Base-by-base conservation (phyloP, 176 grass and related monocot species). In the Bolboschoenus planiculmis region DNA sequence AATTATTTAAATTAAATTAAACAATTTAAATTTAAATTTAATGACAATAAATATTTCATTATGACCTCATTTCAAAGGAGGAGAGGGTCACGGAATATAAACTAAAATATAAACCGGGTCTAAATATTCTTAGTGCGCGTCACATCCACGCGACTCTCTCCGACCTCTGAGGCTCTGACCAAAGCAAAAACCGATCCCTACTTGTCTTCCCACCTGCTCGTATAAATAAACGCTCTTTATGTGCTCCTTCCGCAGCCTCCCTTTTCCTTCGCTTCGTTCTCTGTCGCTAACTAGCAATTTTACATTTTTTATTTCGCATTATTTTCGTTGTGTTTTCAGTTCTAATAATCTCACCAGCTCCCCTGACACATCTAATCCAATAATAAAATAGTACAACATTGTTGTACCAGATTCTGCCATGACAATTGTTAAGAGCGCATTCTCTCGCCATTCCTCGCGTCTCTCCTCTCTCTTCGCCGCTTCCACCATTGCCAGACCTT, bases 401-500 rank as follows among this genome's bases (percentile, higher is more conserved):
- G 15, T 36, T 67, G 63, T 39, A 8, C 7, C 6, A 39, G 37
- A 23, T 34, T 24, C 0, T 44, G 67, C 67, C 37, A 44, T 76
- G 72, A 76, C 72, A 51, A 76, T 76, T 76, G 72, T 76, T 84
- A n/a, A 78, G 66, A 67, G 23, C 37, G 63, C 83, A 27, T 35
- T 10, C 42, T 80, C 78, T 36, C 37, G 35, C 53, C 60, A 44
- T 58, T 27, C 78, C 10, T 80, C 78, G 30, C n/a, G 81, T 30
- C 83, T 33, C 27, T 23, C 53, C 20, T 33, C 80, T 14, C 79
- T 91, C 10, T 84, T 87, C 82, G 84, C 85, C 70, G 80, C 86
- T 46, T 90, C 93, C 37, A 83, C 88, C 40, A 76, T 95, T 80
- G 72, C 88, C 10, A 78, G 92, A 64, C 86, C 62, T 66, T 92